Base-by-base conservation (phyloP, 495 filamentous ascomycete species). In the Penicillium maclennaniae region DNA sequence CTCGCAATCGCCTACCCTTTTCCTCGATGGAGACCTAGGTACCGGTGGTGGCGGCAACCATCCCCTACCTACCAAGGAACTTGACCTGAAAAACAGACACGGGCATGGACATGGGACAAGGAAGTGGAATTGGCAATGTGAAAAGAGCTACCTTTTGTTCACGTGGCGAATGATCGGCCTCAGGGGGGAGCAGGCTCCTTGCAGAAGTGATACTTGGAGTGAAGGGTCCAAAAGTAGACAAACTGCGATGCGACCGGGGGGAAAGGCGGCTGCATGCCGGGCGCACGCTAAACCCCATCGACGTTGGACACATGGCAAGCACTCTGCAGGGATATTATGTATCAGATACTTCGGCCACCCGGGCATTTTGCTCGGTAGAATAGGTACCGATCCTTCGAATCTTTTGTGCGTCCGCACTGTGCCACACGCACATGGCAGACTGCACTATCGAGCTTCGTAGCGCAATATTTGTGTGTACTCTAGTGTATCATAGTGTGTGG, bases 221-320 rank as follows among this genome's bases (percentile, higher is more conserved):
- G 31, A 34, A 34, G 31, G 31, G 31, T 34, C 31, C 31, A 34
- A 14, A 31, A 14, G 31, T 4, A 4, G 10, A 34, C 54, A 52
- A 56, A 47, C 50, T 53, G 43, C 43, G 15, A 49, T 54, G 39
- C 43, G 56, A 50, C 50, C 51, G 51, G 44, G 51, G 45, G 23
- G 41, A 9, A 49, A 28, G 45, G 37, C 39, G 47, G 19, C 54
- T 58, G 55, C 49, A 45, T 31, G 25, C 43, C 38, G 38, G 16
- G 19, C n/a, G 10, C 31, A 39, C 44, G 39, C 41, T 17, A 53
- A 45, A 34, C 42, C 34, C 41, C 21, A 38, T 49, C 38, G 56
- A 51, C 26, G 56, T 55, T 51, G 52, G 47, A 55, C 56, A 59
- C 56, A 59, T 59, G 56, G 56, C 56, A 39, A 40, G 41, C 40